Conservation (phyloP, 805 yeast genomes). For the Candida verbasci region DNA sequence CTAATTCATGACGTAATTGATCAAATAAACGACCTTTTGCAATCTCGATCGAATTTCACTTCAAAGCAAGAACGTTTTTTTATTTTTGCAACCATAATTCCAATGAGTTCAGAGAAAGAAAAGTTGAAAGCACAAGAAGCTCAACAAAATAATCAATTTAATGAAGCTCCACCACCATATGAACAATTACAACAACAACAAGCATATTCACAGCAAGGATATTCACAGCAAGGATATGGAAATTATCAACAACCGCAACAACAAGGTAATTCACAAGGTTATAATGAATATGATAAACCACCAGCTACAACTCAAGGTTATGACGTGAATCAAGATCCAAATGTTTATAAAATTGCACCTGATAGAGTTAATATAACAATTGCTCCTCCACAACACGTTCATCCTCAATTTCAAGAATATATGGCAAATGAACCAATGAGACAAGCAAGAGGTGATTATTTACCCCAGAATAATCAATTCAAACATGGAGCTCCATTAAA, state of each 20-base stretch:
- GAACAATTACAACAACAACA: slow-evolving; percentile 3
- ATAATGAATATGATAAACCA: slow-evolving; percentile 2
- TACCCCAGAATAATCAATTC: slow-evolving; percentile 21
- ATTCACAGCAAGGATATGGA: slow-evolving; percentile 4
- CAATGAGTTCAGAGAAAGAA: slow-evolving; percentile 8
- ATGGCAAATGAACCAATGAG: slow-evolving; percentile 28
- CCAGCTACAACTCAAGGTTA: slow-evolving; percentile 9
- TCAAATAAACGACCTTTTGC: too few relatives aligned
- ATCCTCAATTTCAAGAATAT: slow-evolving; percentile 35
- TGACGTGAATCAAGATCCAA: slow-evolving; percentile 20
- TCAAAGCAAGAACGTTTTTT: too few relatives aligned
- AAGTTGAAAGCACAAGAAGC: slow-evolving; percentile 7
- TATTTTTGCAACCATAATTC: too few relatives aligned
- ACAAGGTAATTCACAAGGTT: slow-evolving; percentile 4
- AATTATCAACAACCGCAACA: too few relatives aligned
- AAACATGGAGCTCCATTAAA: slow-evolving; percentile 25
- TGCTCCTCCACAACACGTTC: slow-evolving; percentile 31
- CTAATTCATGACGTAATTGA: too few relatives aligned
- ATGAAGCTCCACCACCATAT: slow-evolving; percentile 10
- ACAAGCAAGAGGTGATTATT: slow-evolving; percentile 27
- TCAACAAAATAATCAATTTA: slow-evolving; percentile 2
- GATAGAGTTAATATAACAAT: slow-evolving; percentile 30
- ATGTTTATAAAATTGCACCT: slow-evolving; percentile 27
- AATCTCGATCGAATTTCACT: too few relatives aligned
- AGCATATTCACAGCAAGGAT: slow-evolving; percentile 4